A percentile compares a stretch with the other conserved stretches of the same genome.
Conservation (phyloP, 176 grass and related monocot genomes). For the Areca catechu region DNA sequence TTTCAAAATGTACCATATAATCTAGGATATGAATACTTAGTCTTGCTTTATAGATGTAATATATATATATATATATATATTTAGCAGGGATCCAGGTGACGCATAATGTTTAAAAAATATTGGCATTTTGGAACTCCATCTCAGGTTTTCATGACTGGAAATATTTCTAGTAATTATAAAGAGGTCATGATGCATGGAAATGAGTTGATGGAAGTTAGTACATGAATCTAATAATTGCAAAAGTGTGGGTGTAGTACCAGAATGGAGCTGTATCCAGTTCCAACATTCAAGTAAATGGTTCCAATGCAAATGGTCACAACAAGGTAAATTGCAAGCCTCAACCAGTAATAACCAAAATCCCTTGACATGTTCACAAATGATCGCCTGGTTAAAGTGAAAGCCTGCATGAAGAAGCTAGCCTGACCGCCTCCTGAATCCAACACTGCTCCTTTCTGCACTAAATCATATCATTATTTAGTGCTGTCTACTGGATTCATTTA, state of each 20-base stretch:
- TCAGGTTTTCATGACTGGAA: too few relatives aligned
- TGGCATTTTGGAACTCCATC: too few relatives aligned
- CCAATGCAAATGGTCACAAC: conserved; percentile 96
- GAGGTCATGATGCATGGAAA: too few relatives aligned
- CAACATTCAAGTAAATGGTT: conserved; percentile 88
- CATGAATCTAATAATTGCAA: not conserved
- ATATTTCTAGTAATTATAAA: too few relatives aligned
- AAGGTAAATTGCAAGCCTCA: conserved; percentile 91
- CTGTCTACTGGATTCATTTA: not conserved
- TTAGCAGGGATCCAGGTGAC: too few relatives aligned
- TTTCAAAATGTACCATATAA: too few relatives aligned
- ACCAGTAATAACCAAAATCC: conserved; percentile 98
- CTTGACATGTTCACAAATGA: conserved; percentile 92
- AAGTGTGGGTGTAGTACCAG: conserved; percentile 40
- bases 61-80: too few relatives aligned
- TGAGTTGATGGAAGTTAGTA: not conserved
- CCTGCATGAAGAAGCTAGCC: conserved; percentile 84
- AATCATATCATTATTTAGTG: not conserved
- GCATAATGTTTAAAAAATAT: too few relatives aligned
- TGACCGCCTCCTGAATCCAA: conserved; percentile 84
- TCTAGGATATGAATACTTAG: too few relatives aligned
- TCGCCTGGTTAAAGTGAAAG: conserved; percentile 54
- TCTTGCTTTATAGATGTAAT: too few relatives aligned
- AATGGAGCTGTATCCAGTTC: conserved; percentile 82
- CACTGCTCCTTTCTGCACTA: conserved; percentile 80